Conservation (phyloP, 768 basidiomycete genomes). For the Mycena epipterygia region DNA sequence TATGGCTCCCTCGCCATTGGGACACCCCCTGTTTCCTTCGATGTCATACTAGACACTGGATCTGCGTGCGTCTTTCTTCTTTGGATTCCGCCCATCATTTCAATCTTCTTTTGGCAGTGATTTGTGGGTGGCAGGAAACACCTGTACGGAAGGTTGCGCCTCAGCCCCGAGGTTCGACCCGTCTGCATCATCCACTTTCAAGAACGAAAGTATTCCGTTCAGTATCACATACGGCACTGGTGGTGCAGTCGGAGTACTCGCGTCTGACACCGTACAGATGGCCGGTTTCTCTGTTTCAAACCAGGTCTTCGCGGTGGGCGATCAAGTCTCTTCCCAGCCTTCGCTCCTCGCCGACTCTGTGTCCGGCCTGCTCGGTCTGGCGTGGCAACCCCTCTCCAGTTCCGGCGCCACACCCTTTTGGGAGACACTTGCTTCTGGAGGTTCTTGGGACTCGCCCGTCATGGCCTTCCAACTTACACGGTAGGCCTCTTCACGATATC, state of each 20-base stretch:
- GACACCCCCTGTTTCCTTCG: slow-evolving; percentile 83
- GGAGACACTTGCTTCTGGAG: slow-evolving; percentile 77
- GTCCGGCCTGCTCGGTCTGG: slow-evolving; percentile 92
- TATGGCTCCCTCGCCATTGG: slow-evolving; percentile 85
- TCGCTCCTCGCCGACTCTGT: slow-evolving; percentile 78
- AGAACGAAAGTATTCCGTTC: slow-evolving; percentile 68
- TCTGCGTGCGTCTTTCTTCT: slow-evolving; percentile 66
- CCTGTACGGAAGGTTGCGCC: slow-evolving; percentile 64
- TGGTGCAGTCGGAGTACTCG: slow-evolving; percentile 77
- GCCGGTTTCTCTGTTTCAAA: slow-evolving; percentile 87
- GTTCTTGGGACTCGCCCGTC: slow-evolving; percentile 74
- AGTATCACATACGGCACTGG: slow-evolving; percentile 88
- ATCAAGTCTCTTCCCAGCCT: slow-evolving; percentile 66
- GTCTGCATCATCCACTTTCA: slow-evolving; percentile 71
- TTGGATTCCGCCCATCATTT: not conserved
- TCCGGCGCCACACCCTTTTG: slow-evolving; percentile 86
- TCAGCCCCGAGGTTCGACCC: slow-evolving; percentile 63
- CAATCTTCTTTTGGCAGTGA: slow-evolving; percentile 61
- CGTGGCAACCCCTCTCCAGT: slow-evolving; percentile 78
- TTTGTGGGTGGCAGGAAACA: slow-evolving; percentile 81
- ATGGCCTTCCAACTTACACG: slow-evolving; percentile 92
- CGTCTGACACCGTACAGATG: slow-evolving; percentile 84
- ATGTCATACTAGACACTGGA: slow-evolving; percentile 93
- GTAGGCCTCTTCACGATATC: slow-evolving; percentile 46
- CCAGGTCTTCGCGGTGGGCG: slow-evolving; percentile 80